These are phyloP conservation scores for Echites panduratus DNA, from an alignment of 257 asterid species.

Conservation along the genomic window DNA sequence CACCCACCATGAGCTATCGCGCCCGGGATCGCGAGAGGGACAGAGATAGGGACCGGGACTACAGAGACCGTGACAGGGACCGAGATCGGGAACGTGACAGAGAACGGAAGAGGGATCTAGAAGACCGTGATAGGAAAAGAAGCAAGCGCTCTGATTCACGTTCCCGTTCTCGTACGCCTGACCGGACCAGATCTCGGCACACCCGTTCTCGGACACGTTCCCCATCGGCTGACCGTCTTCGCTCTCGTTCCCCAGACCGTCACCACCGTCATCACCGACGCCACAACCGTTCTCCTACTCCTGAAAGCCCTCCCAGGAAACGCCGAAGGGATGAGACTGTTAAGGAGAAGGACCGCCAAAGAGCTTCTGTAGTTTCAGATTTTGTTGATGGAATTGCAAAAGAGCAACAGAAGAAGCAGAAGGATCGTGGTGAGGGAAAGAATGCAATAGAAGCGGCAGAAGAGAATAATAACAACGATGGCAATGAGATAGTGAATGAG, in stretches of 20 bases:
- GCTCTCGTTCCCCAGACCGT: conserved; percentile 20
- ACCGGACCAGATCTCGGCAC: conserved; percentile 60
- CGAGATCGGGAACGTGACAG: conserved; percentile 10
- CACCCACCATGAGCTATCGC: conserved; percentile 15
- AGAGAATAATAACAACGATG: conserved; percentile 23
- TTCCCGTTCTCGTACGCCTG: conserved; percentile 80
- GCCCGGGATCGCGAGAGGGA: conserved; percentile 51
- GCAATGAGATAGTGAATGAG: conserved; percentile 48
- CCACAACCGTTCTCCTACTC: conserved; percentile 47
- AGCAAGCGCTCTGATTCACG: conserved; percentile 42
- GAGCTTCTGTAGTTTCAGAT: conserved; percentile 27
- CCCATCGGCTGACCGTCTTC: conserved; percentile 54
- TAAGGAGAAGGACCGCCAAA: conserved; percentile 38
- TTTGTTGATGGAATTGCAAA: conserved; percentile 34
- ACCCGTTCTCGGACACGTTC: conserved; percentile 76
- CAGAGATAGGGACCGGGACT: conserved; percentile 36
- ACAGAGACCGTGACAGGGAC: conserved; percentile 40
- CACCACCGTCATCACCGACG: conserved; percentile 50
- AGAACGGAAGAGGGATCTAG: conserved; percentile 13
- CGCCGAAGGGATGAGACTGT: conserved; percentile 56
- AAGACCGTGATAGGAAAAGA: conserved; percentile 32
- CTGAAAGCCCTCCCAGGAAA: conserved; percentile 64
- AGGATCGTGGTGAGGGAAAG: conserved; percentile 31
- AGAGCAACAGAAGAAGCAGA: conserved; percentile 42
- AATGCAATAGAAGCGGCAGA: conserved; percentile 18